Evolutionary conservation across 2,329 filamentous ascomycete genomes (phyloP).

Genomic region (Aaosphaeria arxii): DNA sequence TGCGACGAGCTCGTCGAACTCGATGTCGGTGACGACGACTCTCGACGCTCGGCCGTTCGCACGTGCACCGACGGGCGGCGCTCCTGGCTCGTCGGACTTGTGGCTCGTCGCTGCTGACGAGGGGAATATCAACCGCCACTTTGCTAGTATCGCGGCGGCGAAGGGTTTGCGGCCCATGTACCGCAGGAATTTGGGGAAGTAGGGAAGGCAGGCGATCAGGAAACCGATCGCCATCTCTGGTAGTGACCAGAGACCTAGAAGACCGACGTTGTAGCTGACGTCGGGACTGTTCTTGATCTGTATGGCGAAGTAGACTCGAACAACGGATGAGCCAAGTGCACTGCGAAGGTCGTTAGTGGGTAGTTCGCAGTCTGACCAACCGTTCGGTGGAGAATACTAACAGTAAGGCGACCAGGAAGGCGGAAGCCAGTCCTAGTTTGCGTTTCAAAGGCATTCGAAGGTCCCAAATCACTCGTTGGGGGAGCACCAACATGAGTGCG

Average conservation of each 20-base stretch:
- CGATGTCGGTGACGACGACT: neutral
- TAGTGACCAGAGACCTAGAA: slow-evolving; percentile 15
- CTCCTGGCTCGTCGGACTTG: neutral
- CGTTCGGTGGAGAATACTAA: slow-evolving; percentile 1
- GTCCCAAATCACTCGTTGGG: slow-evolving; percentile 14
- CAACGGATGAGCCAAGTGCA: slow-evolving; percentile 1
- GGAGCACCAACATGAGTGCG: slow-evolving; percentile 13
- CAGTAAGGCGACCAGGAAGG: slow-evolving; percentile 11
- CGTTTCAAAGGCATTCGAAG: slow-evolving; percentile 9
- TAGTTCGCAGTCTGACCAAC: slow-evolving; percentile 1
- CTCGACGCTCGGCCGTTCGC: neutral
- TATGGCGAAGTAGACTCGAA: slow-evolving; percentile 12
- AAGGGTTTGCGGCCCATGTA: neutral
- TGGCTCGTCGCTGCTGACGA: neutral
- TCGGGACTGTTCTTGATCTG: slow-evolving; percentile 7
- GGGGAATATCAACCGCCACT: neutral
- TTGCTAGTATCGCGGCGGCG: neutral
- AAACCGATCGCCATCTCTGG: slow-evolving; percentile 14
- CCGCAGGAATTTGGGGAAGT: slow-evolving; percentile 11
- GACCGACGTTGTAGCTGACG: slow-evolving; percentile 8
- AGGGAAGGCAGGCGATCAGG: slow-evolving; percentile 12
- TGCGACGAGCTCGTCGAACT: slow-evolving; percentile 1
- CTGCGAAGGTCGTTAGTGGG: slow-evolving; percentile 2
- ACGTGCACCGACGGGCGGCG: neutral
- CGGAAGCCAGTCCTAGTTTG: slow-evolving; percentile 10